Conservation (phyloP, 1,284 basidiomycete species). For the Boletus mariae region DNA sequence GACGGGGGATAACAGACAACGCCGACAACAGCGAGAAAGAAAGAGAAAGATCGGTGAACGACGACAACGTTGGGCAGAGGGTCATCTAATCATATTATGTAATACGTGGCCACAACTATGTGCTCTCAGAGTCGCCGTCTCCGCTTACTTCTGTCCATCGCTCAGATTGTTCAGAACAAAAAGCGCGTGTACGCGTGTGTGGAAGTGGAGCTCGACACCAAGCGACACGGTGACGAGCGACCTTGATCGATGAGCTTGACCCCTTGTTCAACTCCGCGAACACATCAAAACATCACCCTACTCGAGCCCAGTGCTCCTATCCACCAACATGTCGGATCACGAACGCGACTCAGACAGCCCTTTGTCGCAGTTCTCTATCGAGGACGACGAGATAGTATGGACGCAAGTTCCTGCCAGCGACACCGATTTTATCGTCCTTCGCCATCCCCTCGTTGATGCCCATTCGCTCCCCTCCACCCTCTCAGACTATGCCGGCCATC, state of each 20-base stretch:
- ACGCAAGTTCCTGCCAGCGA: slow-evolving; percentile 20
- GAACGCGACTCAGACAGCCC: slow-evolving; percentile 7
- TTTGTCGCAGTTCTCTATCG: slow-evolving; percentile 14
- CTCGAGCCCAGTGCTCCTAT: not conserved
- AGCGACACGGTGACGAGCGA: slow-evolving; percentile 11
- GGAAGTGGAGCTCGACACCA: not conserved
- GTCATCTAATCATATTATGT: slow-evolving; percentile 39
- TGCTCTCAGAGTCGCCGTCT: not conserved
- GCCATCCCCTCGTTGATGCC: slow-evolving; percentile 20
- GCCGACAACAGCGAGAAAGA: slow-evolving; percentile 12
- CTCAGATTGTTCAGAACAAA: not conserved
- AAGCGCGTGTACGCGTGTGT: not conserved
- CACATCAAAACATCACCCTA: not conserved
- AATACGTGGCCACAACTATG: slow-evolving; percentile 24
- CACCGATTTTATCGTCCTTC: slow-evolving; percentile 25
- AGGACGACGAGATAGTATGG: slow-evolving; percentile 29
- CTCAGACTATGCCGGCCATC: not conserved
- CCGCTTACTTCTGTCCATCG: not conserved
- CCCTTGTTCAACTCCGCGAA: slow-evolving; percentile 25
- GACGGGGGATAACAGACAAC: slow-evolving; percentile 1
- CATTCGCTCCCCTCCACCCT: slow-evolving; percentile 7
- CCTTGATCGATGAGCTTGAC: slow-evolving; percentile 5
- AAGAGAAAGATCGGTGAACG: slow-evolving; percentile 20
- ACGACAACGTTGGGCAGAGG: slow-evolving; percentile 42
- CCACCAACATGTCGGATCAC: slow-evolving; percentile 13